Percentiles rank a stretch among this genome's conserved stretches.
phyloP scores from a whole-genome alignment of 169 alveolate genomes.

The Plasmodium fragile region DNA sequence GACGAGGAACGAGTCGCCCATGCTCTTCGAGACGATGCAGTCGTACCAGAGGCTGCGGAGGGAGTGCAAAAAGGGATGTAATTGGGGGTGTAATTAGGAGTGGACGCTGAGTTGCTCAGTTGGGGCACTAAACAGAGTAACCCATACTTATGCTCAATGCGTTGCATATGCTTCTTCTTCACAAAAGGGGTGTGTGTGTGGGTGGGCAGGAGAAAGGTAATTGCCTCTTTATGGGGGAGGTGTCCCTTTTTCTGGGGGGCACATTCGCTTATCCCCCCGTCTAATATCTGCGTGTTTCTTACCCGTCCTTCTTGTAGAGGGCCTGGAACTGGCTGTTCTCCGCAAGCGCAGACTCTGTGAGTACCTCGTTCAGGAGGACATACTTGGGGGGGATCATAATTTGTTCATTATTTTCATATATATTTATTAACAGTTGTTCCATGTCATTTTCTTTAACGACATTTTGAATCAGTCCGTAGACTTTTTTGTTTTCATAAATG shows the following conservation, averaged over 20 bases:
- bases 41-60: conserved; percentile 84
- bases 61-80: background rate
- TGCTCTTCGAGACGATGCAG: conserved; percentile 78
- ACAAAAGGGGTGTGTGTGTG: too few species aligned
- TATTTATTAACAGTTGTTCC: conserved; percentile 22
- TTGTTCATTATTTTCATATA: conserved; percentile 39
- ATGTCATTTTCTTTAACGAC: conserved; percentile 31
- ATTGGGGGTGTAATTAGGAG: background rate
- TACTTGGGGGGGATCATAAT: conserved; percentile 35
- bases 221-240: background rate
- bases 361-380: conserved; percentile 45
- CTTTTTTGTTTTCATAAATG: conserved; percentile 41
- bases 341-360: conserved; percentile 9
- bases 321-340: conserved; percentile 64
- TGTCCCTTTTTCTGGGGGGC: background rate
- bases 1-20: conserved; percentile 80
- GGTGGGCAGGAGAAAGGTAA: background rate
- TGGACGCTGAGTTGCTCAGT: background rate
- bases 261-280: background rate
- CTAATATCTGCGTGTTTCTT: background rate
- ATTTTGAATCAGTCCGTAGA: conserved; percentile 44
- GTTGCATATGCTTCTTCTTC: background rate
- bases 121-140: background rate
- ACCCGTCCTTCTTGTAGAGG: conserved; percentile 68
- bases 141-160: background rate